Conservation (phyloP, 73 alveolate species). For the Paramecium tetraurelia region DNA sequence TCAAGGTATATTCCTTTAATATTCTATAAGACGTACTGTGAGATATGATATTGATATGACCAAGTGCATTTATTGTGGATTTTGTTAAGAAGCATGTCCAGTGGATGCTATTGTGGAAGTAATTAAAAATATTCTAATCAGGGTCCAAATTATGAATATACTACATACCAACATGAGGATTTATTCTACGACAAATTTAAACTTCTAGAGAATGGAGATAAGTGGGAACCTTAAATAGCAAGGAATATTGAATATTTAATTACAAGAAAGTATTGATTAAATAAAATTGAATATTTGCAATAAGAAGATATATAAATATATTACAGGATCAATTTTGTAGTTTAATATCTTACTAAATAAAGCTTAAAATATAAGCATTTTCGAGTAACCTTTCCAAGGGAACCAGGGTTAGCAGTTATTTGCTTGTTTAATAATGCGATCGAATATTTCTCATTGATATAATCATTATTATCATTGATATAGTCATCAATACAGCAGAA, state of each 20-base stretch:
- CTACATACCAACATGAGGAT: slow-evolving; percentile 79
- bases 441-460: background rate
- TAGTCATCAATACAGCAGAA: background rate
- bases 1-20: slow-evolving; percentile 38
- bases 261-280: background rate
- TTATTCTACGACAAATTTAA: slow-evolving; percentile 81
- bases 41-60: slow-evolving; percentile 91
- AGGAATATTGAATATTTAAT: slow-evolving; percentile 80
- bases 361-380: background rate
- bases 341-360: background rate
- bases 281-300: background rate
- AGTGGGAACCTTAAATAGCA: slow-evolving; percentile 90
- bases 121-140: background rate
- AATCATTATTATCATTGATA: background rate
- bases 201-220: slow-evolving; percentile 86
- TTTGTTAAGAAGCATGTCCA: slow-evolving; percentile 93
- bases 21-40: slow-evolving; percentile 71
- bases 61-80: slow-evolving; percentile 90
- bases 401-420: background rate
- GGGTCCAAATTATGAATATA: slow-evolving; percentile 81
- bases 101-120: slow-evolving; percentile 93
- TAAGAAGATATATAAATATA: background rate
- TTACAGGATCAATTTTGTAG: background rate
- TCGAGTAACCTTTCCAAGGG: slow-evolving; percentile 1
- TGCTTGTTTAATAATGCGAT: background rate